These are phyloP conservation scores for Apiospora koreana DNA, from an alignment of 2,329 filamentous ascomycete species.

Conservation along the genomic window DNA sequence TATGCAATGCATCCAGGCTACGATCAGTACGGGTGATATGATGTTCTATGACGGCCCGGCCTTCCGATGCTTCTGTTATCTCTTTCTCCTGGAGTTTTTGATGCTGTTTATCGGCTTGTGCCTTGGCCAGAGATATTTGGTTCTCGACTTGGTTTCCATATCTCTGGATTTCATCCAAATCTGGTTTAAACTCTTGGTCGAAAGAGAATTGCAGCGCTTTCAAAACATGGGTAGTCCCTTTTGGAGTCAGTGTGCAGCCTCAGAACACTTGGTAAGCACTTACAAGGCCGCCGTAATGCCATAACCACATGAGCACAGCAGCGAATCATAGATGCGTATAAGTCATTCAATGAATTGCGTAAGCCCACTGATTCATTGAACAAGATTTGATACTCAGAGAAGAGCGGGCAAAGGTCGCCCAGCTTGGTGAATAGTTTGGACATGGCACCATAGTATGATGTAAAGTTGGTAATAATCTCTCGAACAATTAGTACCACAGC, in stretches of 20 bases:
- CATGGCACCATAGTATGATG: conserved; percentile 41
- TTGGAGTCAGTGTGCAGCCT: not conserved
- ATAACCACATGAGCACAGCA: conserved; percentile 36
- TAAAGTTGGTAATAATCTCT: conserved; percentile 31
- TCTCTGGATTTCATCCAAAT: not conserved
- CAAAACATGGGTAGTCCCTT: not conserved
- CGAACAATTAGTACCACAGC: no score
- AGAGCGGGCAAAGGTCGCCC: conserved; percentile 34
- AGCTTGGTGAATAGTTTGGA: conserved; percentile 38
- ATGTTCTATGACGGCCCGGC: not conserved
- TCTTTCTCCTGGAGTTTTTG: not conserved
- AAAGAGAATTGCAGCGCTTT: not conserved
- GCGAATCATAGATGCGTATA: conserved; percentile 36
- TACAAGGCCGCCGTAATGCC: conserved; percentile 20
- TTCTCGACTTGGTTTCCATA: not conserved
- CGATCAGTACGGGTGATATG: not conserved
- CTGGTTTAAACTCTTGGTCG: not conserved
- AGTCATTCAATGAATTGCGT: conserved; percentile 35
- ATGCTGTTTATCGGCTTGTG: not conserved
- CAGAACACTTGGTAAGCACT: not conserved
- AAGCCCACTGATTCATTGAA: conserved; percentile 35
- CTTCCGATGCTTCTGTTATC: not conserved
- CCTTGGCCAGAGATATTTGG: not conserved
- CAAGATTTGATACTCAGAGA: conserved; percentile 37
- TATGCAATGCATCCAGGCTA: not conserved